These are phyloP conservation scores for Colletotrichum musicola DNA, from an alignment of 2,329 filamentous ascomycete species.

Conservation along the genomic window DNA sequence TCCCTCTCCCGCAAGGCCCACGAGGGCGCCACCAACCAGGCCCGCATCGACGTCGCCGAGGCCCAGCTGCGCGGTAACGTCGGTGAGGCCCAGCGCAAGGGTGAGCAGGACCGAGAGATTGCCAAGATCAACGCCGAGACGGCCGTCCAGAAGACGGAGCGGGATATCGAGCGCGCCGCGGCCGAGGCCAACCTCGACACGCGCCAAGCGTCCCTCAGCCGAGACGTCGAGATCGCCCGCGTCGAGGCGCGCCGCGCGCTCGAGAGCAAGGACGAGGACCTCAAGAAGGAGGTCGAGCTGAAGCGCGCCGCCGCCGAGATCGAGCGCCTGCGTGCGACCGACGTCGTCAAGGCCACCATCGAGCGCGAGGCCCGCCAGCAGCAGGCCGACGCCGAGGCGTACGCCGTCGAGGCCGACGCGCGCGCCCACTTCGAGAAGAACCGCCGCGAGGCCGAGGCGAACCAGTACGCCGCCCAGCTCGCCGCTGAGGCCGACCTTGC, in stretches of 20 bases:
- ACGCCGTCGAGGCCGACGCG: conserved; percentile 61
- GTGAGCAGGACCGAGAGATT: conserved; percentile 86
- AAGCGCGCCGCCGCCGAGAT: conserved; percentile 84
- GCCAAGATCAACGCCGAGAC: conserved; percentile 91
- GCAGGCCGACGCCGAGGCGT: conserved; percentile 71
- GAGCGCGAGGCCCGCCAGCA: conserved; percentile 76
- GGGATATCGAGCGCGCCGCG: conserved; percentile 82
- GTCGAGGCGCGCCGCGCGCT: conserved; percentile 80
- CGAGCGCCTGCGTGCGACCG: conserved; percentile 80
- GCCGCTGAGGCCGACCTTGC: conserved; percentile 72
- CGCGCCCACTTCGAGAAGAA: conserved; percentile 54
- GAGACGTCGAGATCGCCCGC: conserved; percentile 80
- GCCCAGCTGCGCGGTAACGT: conserved; percentile 77
- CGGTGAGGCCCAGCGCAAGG: conserved; percentile 82
- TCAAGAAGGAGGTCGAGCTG: conserved; percentile 82
- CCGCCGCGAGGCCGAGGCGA: conserved; percentile 57
- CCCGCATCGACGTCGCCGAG: conserved; percentile 74
- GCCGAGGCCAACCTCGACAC: conserved; percentile 83
- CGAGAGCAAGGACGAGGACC: conserved; percentile 82
- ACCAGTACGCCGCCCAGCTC: conserved; percentile 54
- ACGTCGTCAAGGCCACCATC: conserved; percentile 83
- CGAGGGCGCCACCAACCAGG: conserved; percentile 86
- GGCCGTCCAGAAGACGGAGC: conserved; percentile 85
- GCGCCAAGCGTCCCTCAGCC: conserved; percentile 77
- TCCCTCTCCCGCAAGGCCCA: conserved; percentile 86